Evolutionary conservation across 2,329 filamentous ascomycete species (phyloP).

Genomic region (Colletotrichum sansevieriae): DNA sequence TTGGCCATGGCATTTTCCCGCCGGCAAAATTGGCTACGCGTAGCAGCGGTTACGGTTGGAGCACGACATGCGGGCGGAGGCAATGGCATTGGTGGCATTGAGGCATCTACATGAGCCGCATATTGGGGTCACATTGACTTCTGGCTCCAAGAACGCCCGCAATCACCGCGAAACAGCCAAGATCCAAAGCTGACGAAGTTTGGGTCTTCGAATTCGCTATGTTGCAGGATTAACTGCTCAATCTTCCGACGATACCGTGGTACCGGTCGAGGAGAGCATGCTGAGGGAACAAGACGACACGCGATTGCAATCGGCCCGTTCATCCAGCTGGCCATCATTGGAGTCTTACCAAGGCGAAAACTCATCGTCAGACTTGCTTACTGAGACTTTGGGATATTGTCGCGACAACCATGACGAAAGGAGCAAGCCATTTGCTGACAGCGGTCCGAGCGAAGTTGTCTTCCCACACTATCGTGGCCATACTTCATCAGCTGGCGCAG

Average conservation of each 20-base stretch:
- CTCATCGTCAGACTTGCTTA: too few species aligned
- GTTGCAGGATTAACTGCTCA: too few species aligned
- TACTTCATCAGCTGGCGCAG: neutral
- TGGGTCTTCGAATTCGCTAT: too few species aligned
- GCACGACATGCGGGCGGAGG: neutral
- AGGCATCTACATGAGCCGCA: conserved; percentile 8
- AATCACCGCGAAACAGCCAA: conserved; percentile 1
- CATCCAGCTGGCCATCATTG: too few species aligned
- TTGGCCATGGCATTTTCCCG: neutral
- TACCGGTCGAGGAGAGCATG: too few species aligned
- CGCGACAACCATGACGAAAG: neutral
- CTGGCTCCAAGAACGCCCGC: neutral
- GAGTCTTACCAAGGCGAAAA: too few species aligned
- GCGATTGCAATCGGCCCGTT: too few species aligned
- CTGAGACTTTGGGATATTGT: neutral
- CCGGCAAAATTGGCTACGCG: neutral
- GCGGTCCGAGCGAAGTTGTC: neutral
- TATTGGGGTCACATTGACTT: conserved; percentile 12
- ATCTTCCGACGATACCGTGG: too few species aligned
- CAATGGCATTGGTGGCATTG: conserved; percentile 15
- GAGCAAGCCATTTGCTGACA: neutral
- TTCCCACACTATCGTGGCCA: neutral
- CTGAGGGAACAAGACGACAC: too few species aligned
- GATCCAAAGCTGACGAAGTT: neutral
- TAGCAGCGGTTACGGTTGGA: neutral